These are phyloP conservation scores for Candida sp. DNA, from an alignment of 1,139 yeast genomes.

Conservation along the genomic window DNA sequence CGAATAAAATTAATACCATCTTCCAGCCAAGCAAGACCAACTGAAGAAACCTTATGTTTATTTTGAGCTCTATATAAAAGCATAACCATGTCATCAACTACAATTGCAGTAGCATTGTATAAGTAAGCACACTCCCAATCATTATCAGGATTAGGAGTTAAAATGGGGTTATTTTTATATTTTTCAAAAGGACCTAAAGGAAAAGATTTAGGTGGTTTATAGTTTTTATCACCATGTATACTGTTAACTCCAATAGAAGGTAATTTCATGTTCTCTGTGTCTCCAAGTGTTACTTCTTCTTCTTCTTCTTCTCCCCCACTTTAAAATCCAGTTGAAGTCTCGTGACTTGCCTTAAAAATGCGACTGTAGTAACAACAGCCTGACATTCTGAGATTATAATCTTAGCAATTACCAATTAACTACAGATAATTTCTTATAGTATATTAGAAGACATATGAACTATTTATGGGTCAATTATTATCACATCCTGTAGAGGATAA, in stretches of 20 bases:
- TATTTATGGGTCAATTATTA: slow-evolving; percentile 65
- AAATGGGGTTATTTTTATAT: slow-evolving; percentile 35
- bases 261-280: slow-evolving; percentile 20
- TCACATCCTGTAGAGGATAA: slow-evolving; percentile 78
- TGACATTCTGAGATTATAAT: too few species aligned
- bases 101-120: slow-evolving; percentile 46
- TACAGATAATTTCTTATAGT: too few species aligned
- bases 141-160: slow-evolving; percentile 34
- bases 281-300: too few species aligned
- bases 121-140: slow-evolving; percentile 41
- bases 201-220: slow-evolving; percentile 32
- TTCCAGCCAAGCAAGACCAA: slow-evolving; percentile 42
- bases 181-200: slow-evolving; percentile 43
- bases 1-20: slow-evolving; percentile 35
- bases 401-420: too few species aligned
- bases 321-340: background rate
- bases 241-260: slow-evolving; percentile 27
- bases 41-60: slow-evolving; percentile 27
- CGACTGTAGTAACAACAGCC: too few species aligned
- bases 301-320: too few species aligned
- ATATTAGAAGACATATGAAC: background rate
- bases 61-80: slow-evolving; percentile 43
- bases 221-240: slow-evolving; percentile 28
- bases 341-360: too few species aligned
- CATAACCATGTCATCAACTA: slow-evolving; percentile 34